Evolutionary conservation across 2,329 filamentous ascomycete genomes (phyloP).

Genomic region (Colletotrichum sp.): DNA sequence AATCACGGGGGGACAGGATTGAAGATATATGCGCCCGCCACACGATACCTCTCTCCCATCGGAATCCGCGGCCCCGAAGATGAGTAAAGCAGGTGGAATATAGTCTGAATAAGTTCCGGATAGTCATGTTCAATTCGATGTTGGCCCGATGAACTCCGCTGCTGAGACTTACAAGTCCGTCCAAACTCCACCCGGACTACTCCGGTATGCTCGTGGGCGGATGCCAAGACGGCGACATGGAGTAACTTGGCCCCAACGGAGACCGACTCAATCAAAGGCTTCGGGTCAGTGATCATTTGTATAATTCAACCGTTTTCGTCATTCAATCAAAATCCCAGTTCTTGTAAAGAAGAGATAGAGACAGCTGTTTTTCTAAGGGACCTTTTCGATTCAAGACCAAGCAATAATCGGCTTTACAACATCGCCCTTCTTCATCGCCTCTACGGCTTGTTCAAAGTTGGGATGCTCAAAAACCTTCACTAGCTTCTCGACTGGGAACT

Average conservation of each 20-base stretch:
- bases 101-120: background rate
- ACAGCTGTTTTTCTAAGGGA: background rate
- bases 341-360: background rate
- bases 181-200: background rate
- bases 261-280: background rate
- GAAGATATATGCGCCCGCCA: background rate
- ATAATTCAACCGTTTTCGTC: rapidly evolving
- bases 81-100: background rate
- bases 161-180: background rate
- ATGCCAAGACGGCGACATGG: background rate
- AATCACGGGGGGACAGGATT: background rate
- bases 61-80: background rate
- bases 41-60: background rate
- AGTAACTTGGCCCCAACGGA: background rate
- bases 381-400: background rate
- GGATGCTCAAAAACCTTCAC: constrained; percentile 35
- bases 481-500: constrained; percentile 36
- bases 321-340: background rate
- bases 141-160: background rate
- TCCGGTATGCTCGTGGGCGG: background rate
- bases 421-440: constrained; percentile 29
- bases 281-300: rapidly evolving
- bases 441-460: constrained; percentile 32
- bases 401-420: constrained; percentile 19
- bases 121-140: background rate